Evolutionary conservation across 495 filamentous ascomycete genomes (phyloP).

Genomic region (Penicillium herquei): DNA sequence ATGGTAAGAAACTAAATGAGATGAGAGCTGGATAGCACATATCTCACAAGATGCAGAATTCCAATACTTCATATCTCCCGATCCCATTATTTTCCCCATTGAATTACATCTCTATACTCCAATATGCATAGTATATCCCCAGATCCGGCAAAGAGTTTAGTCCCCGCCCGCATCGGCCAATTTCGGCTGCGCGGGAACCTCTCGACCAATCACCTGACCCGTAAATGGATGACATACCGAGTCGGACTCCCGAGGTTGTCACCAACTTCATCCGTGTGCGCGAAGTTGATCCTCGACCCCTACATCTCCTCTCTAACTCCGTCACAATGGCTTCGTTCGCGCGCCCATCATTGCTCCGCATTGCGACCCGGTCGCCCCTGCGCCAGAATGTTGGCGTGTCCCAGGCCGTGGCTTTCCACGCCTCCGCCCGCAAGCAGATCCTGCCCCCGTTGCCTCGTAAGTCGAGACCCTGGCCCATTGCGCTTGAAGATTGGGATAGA

Average conservation of each 20-base stretch:
- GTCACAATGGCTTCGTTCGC: constrained; percentile 45
- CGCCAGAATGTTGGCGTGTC: constrained; percentile 41
- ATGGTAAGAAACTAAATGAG: too few relatives aligned
- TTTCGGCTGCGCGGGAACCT: constrained; percentile 43
- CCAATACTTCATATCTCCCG: too few relatives aligned
- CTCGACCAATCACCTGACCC: constrained; percentile 41
- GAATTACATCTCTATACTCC: too few relatives aligned
- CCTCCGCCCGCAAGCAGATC: constrained; percentile 62
- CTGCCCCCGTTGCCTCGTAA: constrained; percentile 68
- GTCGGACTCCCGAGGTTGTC: constrained; percentile 45
- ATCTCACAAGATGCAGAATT: background rate
- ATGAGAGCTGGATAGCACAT: background rate
- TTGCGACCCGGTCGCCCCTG: constrained; percentile 38
- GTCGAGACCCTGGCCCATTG: constrained; percentile 25
- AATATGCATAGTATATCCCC: background rate
- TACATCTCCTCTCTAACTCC: constrained; percentile 19
- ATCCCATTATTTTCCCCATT: too few relatives aligned
- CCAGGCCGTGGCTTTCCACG: constrained; percentile 68
- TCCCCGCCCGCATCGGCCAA: constrained; percentile 35
- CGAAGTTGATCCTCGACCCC: constrained; percentile 19
- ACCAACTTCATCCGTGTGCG: constrained; percentile 38
- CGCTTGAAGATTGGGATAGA: background rate
- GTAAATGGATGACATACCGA: constrained; percentile 46
- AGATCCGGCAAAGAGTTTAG: constrained; percentile 25
- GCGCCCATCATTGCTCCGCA: constrained; percentile 40